These are phyloP conservation scores for Sporothrix dimorphospora DNA, from an alignment of 2,329 filamentous ascomycete species.

Conservation along the genomic window DNA sequence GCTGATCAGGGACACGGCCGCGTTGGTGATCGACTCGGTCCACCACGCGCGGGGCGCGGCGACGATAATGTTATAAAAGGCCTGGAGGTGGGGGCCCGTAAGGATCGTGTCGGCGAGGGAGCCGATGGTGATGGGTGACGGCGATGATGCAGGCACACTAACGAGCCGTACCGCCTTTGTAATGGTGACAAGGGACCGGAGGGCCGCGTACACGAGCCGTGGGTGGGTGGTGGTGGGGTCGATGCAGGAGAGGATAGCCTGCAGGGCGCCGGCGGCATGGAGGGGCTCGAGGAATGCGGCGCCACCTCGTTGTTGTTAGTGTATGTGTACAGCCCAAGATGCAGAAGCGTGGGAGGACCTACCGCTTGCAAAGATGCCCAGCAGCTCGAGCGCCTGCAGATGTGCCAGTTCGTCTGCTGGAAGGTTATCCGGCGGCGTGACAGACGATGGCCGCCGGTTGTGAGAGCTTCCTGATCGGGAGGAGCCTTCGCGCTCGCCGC, in stretches of 20 bases:
- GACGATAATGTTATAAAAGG: conserved; percentile 67
- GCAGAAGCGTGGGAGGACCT: conserved; percentile 38
- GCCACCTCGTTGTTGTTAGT: conserved; percentile 61
- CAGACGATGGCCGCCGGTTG: conserved; percentile 30
- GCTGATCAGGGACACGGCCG: conserved; percentile 55
- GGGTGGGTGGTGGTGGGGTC: conserved; percentile 66
- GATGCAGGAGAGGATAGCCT: conserved; percentile 70
- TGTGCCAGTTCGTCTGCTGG: conserved; percentile 68
- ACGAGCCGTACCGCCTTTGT: conserved; percentile 55
- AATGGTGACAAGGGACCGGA: conserved; percentile 74
- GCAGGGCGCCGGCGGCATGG: conserved; percentile 67
- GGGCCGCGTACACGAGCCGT: conserved; percentile 70
- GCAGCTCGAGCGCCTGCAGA: conserved; percentile 80
- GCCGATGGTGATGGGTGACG: conserved; percentile 47
- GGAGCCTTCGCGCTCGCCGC: not conserved
- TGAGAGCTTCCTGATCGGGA: conserved; percentile 37
- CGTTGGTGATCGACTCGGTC: conserved; percentile 59
- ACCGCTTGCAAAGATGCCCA: conserved; percentile 86
- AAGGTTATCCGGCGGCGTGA: conserved; percentile 45
- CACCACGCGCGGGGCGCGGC: conserved; percentile 51
- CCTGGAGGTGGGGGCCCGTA: conserved; percentile 60
- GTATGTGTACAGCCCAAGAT: not conserved
- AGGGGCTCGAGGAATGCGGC: conserved; percentile 77
- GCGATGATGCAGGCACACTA: conserved; percentile 48
- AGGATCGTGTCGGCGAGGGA: conserved; percentile 69